Conservation (phyloP, 2,329 filamentous ascomycete genomes). For the Fusarium sp. region DNA sequence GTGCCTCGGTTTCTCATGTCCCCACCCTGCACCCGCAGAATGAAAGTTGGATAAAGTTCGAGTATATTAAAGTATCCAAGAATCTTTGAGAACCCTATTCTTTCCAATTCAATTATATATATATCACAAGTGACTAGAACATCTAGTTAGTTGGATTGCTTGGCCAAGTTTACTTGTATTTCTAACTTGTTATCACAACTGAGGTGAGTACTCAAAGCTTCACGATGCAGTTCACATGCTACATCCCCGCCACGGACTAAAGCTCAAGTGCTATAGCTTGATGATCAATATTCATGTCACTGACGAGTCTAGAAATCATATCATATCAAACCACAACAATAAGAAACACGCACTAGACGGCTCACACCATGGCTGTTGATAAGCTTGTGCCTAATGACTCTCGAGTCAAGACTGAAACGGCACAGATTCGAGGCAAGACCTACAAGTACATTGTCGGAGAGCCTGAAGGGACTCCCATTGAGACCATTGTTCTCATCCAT, state of each 20-base stretch:
- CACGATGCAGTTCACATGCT: constrained; percentile 13
- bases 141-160: background rate
- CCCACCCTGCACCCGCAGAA: constrained; percentile 11
- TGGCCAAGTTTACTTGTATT: background rate
- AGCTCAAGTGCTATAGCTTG: constrained; percentile 1
- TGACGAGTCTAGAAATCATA: constrained; percentile 23
- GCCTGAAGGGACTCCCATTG: constrained; percentile 55
- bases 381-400: constrained; percentile 73
- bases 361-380: constrained; percentile 59
- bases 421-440: constrained; percentile 71
- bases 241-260: background rate
- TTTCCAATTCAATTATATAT: background rate
- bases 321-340: background rate
- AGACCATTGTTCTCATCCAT: constrained; percentile 68
- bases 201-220: constrained; percentile 10
- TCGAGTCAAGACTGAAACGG: constrained; percentile 70
- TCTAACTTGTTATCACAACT: background rate
- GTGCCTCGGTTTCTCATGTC: constrained; percentile 27
- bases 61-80: background rate
- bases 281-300: background rate
- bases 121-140: too few species aligned
- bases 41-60: background rate
- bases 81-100: too few species aligned
- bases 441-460: constrained; percentile 72
- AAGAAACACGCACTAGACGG: background rate